Base-by-base conservation (phyloP, 331 rosid species). In the Telfairia occidentalis region DNA sequence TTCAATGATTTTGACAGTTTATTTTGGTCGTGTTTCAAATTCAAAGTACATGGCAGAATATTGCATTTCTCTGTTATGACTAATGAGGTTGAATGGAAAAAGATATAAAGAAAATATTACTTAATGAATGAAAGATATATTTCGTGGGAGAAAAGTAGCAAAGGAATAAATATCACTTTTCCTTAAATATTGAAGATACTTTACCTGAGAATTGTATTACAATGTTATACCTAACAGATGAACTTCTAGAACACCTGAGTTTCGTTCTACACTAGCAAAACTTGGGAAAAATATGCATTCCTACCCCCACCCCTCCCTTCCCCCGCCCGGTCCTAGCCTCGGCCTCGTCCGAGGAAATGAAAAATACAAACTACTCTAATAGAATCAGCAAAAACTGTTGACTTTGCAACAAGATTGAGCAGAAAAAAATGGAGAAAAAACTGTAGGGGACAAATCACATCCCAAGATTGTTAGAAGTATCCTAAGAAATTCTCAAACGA, bases 401-500 rank as follows among this genome's bases (percentile, higher is more conserved):
- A 59, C 71, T 84, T 80, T 28, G 35, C 80, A 54, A 75, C 73
- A 63, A 81, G 80, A 76, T 82, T 73, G 40, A 82, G 76, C 71
- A 74, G 77, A 40, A 42, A 21, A 53, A 15, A 58, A 53, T 66
- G 24, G 75, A 24, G 26, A 16, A 18, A 80, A 70, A 60, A 57
- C 38, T 34, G 37, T 75, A 78, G 76, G 82, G 77, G 78, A 76
- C 67, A 82, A 83, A 73, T 83, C 76, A 73, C 15, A 53, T 86
- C 85, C 85, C 74, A 30, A 53, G 74, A 40, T 60, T 76, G 78
- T 81, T 83, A 75, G 75, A 59, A 21, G 76, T 61, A 78, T 11
- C 26, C 42, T 67, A 84, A 78, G 48, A 83, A 73, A 73, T 43
- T 50, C 63, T 91, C 83, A 91, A 77, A 91, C 83, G 83, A 91